These are phyloP conservation scores for Vigna radiata DNA, from an alignment of 306 rosid species.

Conservation along the genomic window DNA sequence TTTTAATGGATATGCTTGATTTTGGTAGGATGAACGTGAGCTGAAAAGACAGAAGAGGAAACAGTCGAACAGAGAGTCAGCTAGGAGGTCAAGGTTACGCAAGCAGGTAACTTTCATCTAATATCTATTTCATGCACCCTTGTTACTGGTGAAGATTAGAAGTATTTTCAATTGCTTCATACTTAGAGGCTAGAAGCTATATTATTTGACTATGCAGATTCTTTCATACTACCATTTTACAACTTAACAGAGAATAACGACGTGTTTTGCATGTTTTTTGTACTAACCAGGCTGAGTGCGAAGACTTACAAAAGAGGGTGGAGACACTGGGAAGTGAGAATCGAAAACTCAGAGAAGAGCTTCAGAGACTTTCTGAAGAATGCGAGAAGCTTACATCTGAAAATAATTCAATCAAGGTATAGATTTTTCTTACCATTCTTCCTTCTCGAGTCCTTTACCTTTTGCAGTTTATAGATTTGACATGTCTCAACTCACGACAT, in stretches of 20 bases:
- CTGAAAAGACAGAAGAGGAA: conserved; percentile 95
- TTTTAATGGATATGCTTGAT: conserved; percentile 9
- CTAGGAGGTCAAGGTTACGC: conserved; percentile 97
- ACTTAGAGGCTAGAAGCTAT: conserved; percentile 11
- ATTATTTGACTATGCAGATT: conserved; percentile 2
- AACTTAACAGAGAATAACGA: background rate
- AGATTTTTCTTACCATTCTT: conserved; percentile 23
- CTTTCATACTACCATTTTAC: conserved; percentile 24
- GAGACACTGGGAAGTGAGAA: conserved; percentile 80
- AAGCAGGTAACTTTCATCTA: conserved; percentile 72
- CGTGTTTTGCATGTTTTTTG: conserved; percentile 38
- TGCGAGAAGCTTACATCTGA: conserved; percentile 86
- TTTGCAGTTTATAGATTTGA: background rate
- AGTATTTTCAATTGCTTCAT: background rate
- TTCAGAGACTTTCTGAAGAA: conserved; percentile 86
- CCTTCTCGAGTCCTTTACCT: background rate
- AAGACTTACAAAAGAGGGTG: conserved; percentile 89
- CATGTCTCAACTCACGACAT: background rate
- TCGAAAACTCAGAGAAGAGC: conserved; percentile 73
- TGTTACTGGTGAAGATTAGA: background rate
- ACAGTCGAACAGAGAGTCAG: conserved; percentile 98
- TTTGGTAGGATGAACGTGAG: conserved; percentile 90
- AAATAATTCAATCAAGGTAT: conserved; percentile 80
- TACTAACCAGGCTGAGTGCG: conserved; percentile 87
- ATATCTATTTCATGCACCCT: conserved; percentile 4